Conservation (phyloP, 2,329 filamentous ascomycete genomes). For the Nothomitra cinnamomea region DNA sequence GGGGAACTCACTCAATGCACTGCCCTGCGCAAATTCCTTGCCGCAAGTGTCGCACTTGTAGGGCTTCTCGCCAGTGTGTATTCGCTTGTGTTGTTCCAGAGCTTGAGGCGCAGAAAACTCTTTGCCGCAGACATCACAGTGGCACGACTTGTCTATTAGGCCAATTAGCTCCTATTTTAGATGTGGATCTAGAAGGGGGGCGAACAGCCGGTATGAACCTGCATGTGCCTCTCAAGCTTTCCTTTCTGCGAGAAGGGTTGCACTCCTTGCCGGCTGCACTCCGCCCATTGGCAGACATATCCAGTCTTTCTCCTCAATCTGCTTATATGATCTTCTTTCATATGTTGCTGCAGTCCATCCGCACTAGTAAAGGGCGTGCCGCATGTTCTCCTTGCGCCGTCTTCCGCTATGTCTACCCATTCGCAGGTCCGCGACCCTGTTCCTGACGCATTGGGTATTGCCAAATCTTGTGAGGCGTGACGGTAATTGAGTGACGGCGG, state of each 20-base stretch:
- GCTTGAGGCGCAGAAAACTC: conserved; percentile 50
- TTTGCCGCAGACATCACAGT: conserved; percentile 37
- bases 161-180: conserved; percentile 9
- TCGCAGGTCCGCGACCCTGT: neutral
- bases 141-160: conserved; percentile 39
- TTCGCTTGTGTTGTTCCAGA: conserved; percentile 48
- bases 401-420: neutral
- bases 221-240: conserved; percentile 48
- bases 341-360: conserved; percentile 37
- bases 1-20: conserved; percentile 39
- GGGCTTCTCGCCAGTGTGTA: conserved; percentile 48
- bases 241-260: conserved; percentile 40
- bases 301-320: conserved; percentile 29
- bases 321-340: conserved; percentile 32
- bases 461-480: neutral
- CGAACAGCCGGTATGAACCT: conserved; percentile 47
- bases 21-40: conserved; percentile 49
- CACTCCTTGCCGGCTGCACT: conserved; percentile 30
- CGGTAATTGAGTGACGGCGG: neutral
- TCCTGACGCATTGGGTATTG: neutral
- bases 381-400: neutral
- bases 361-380: conserved; percentile 24
- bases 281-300: conserved; percentile 39
- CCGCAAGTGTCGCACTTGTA: conserved; percentile 39
- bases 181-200: conserved; percentile 7